These are phyloP conservation scores for Climacium dendroides DNA, from an alignment of 225 moss, liverwort and hornwort species.

Conservation along the genomic window DNA sequence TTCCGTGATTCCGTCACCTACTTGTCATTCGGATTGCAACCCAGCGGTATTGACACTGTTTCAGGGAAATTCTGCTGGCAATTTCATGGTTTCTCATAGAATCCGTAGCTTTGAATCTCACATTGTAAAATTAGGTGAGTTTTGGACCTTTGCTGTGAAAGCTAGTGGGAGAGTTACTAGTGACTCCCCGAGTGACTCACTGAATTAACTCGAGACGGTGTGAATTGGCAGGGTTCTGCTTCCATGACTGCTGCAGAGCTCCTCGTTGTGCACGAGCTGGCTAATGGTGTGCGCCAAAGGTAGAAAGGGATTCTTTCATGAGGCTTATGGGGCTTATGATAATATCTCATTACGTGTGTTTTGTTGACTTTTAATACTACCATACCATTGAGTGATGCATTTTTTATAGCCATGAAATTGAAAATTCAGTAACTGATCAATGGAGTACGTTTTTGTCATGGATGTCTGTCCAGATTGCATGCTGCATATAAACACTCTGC, in stretches of 20 bases:
- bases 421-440: background rate
- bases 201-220: background rate
- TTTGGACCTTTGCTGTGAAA: background rate
- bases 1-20: background rate
- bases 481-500: slow-evolving; percentile 14
- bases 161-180: background rate
- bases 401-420: background rate
- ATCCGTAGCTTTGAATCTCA: background rate
- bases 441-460: background rate
- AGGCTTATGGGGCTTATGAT: background rate
- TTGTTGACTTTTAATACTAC: background rate
- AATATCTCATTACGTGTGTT: background rate
- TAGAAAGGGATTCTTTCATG: background rate
- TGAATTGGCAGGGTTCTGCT: slow-evolving; percentile 7
- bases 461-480: background rate
- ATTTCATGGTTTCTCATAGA: background rate
- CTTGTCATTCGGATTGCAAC: background rate
- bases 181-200: background rate
- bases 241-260: slow-evolving; percentile 39
- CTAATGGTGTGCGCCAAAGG: slow-evolving; percentile 37
- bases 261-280: slow-evolving; percentile 32
- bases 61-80: background rate
- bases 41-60: background rate
- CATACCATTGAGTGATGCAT: background rate
- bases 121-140: background rate